Base-by-base conservation (phyloP, 768 basidiomycete species). In the Epithele typhae region DNA sequence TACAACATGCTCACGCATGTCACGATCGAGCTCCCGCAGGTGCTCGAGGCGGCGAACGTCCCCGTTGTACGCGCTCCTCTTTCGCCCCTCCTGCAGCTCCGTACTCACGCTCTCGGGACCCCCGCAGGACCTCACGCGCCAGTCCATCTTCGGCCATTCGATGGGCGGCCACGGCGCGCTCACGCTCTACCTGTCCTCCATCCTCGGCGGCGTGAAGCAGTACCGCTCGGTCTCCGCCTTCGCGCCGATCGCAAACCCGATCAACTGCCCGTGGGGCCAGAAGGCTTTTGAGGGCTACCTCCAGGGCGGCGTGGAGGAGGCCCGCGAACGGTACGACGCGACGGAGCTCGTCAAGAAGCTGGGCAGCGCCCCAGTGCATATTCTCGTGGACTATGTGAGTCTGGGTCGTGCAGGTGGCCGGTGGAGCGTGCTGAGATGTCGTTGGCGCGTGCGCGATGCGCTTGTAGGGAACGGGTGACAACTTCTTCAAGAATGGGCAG, bases 131-230 rank as follows among this genome's bases (percentile, higher is more conserved):
- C 75, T 84, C 55, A 74, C 71, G 25, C 81, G 87, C 41, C 82
- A 89, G 61, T 92, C 92, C 18, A 84, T 98, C 58, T 87, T 92
- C 60, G 96, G 96, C 9, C 96, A 99, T 67, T 92, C 89, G 37
- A 99, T 98, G 96, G 92, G 90, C 47, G 96, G 96, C 2, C 93
- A 96, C 61, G 96, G 96, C 7, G 92, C 96, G 11, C 76, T 99
- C 22, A 87, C 87, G 14, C 68, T 97, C 32, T 97, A 97, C 67
- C 82, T 98, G 37, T 73, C 81, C 45, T 84, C 90, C 25, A 62
- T 71, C 40, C 52, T 67, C 25, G 34, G 25, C n/a, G 62, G 59
- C 25, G 46, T 42, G 45, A 81, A 80, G 62, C 76, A 77, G 54
- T 98, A 87, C 68, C 79, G 81, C 43, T 95, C 92, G 17, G 88